A percentile compares a stretch with the other conserved stretches of the same genome.
These are phyloP conservation scores for Anacardium occidentale DNA, from an alignment of 345 rosid genomes.

Conservation along the genomic window DNA sequence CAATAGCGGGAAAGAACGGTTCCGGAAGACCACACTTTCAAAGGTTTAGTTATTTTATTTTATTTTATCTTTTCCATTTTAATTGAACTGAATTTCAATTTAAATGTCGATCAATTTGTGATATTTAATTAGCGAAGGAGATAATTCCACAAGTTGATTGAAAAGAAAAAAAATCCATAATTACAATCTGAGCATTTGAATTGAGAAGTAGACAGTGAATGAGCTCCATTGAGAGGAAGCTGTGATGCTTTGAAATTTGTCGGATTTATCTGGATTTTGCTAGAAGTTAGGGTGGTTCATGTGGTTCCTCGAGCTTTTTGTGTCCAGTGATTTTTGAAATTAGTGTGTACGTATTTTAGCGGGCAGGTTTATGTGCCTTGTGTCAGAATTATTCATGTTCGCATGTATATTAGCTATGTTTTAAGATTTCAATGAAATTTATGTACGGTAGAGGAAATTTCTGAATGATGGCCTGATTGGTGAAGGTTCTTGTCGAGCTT, in stretches of 20 bases:
- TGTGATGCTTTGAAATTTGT: background rate
- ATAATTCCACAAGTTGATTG: too few relatives aligned
- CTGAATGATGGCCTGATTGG: background rate
- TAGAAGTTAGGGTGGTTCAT: background rate
- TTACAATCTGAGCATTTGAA: background rate
- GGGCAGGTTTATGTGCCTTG: too few relatives aligned
- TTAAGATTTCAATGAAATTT: background rate
- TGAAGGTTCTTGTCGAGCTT: slow-evolving; percentile 93
- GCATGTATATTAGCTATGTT: background rate
- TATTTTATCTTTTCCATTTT: background rate
- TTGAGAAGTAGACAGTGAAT: background rate
- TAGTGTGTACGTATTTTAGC: too few relatives aligned
- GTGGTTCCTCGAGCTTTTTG: background rate
- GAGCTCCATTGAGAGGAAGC: background rate
- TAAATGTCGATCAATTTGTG: too few relatives aligned
- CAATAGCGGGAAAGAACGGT: slow-evolving; percentile 94
- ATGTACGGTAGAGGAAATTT: background rate
- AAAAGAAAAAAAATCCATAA: too few relatives aligned
- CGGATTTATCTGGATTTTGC: background rate
- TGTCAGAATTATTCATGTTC: background rate
- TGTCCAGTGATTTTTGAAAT: background rate
- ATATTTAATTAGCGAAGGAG: too few relatives aligned
- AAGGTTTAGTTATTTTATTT: slow-evolving; percentile 44
- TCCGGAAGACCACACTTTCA: slow-evolving; percentile 93
- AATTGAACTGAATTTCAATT: background rate